Evolutionary conservation across 2,329 filamentous ascomycete genomes (phyloP).

Genomic region (Thelonectria rubi): DNA sequence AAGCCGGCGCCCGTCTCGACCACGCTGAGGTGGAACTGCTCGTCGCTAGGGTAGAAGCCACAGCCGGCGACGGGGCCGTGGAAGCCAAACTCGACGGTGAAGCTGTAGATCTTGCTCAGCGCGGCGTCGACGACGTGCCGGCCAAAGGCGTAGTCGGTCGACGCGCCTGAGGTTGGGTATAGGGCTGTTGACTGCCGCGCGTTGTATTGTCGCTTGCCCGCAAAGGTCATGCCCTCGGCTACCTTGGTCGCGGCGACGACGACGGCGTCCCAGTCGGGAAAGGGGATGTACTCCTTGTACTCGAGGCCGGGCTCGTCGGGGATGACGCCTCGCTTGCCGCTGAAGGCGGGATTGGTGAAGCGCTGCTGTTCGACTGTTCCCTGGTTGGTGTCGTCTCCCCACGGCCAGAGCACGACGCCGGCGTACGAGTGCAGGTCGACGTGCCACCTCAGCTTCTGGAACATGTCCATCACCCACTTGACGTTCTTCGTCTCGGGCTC

Average conservation of each 20-base stretch:
- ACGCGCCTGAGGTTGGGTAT: conserved; percentile 47
- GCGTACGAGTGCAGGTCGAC: conserved; percentile 60
- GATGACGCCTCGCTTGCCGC: conserved; percentile 52
- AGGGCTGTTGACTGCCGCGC: conserved; percentile 1
- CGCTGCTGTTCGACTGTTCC: conserved; percentile 50
- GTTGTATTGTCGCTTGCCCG: conserved; percentile 2
- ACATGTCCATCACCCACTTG: conserved; percentile 58
- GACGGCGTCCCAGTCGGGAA: conserved; percentile 1
- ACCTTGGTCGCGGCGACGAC: neutral
- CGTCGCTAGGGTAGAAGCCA: conserved; percentile 49
- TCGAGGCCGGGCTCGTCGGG: neutral
- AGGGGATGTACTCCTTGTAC: conserved; percentile 12
- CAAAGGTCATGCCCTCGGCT: conserved; percentile 2
- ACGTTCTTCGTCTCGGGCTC: conserved; percentile 60
- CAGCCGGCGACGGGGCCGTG: conserved; percentile 39
- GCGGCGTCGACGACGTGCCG: conserved; percentile 46
- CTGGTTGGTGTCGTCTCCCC: conserved; percentile 60
- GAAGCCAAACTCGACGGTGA: conserved; percentile 53
- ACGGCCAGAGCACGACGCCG: conserved; percentile 58
- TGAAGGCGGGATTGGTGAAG: conserved; percentile 57
- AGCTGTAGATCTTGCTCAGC: conserved; percentile 49
- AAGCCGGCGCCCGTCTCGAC: conserved; percentile 51
- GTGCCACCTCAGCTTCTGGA: conserved; percentile 58
- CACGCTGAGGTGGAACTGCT: conserved; percentile 48
- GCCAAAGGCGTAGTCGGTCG: conserved; percentile 52